Percentiles rank a stretch among this genome's conserved stretches.
Evolutionary conservation across 331 rosid species (phyloP).

Genomic region (Erythrophleum ivorense): DNA sequence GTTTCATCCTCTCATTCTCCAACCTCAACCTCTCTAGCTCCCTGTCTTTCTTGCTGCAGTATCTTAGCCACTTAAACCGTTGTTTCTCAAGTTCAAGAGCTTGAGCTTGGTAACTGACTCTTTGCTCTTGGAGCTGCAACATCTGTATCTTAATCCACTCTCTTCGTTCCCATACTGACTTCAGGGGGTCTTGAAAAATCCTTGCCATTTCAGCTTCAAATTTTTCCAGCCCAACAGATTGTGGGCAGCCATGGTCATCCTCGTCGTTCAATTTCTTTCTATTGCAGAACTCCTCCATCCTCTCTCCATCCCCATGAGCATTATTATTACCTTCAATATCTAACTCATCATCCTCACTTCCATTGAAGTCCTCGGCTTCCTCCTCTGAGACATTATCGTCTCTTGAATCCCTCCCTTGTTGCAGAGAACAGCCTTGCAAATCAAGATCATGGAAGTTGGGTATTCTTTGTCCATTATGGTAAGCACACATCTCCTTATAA

Average conservation of each 20-base stretch:
- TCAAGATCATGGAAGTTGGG: constrained; percentile 67
- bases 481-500: constrained; percentile 95
- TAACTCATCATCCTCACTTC: constrained; percentile 72
- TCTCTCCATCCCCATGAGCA: constrained; percentile 54
- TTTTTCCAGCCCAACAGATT: constrained; percentile 50
- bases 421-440: constrained; percentile 62
- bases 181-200: constrained; percentile 65
- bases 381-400: constrained; percentile 64
- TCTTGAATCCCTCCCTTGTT: constrained; percentile 57
- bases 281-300: constrained; percentile 51
- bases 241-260: constrained; percentile 57
- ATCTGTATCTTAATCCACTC: constrained; percentile 73
- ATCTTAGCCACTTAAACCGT: constrained; percentile 85
- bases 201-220: constrained; percentile 71
- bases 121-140: constrained; percentile 75
- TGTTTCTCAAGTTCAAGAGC: constrained; percentile 90
- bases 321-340: constrained; percentile 56
- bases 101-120: constrained; percentile 53
- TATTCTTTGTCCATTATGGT: constrained; percentile 79
- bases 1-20: constrained; percentile 77
- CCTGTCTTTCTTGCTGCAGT: constrained; percentile 85
- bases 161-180: constrained; percentile 59
- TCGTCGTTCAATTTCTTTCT: constrained; percentile 55
- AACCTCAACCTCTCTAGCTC: constrained; percentile 76
- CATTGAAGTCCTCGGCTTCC: constrained; percentile 64